Conservation (phyloP, 345 rosid genomes). For the Hibiscus tridactylites region DNA sequence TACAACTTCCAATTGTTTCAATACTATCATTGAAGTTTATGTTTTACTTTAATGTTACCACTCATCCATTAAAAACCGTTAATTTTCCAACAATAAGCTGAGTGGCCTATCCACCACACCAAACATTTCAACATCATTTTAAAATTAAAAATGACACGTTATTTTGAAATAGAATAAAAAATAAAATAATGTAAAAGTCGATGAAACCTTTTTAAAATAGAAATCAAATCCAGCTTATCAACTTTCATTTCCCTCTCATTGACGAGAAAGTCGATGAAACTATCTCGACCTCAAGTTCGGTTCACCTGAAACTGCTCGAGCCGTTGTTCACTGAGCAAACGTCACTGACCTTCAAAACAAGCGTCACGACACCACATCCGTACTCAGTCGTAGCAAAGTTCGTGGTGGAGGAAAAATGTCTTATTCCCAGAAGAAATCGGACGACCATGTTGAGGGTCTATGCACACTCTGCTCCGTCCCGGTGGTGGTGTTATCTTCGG, state of each 20-base stretch:
- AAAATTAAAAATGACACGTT: too few species aligned
- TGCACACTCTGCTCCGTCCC: conserved; percentile 69
- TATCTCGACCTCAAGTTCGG: conserved; percentile 72
- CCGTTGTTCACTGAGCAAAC: conserved; percentile 77
- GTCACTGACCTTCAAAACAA: conserved; percentile 30
- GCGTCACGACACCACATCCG: conserved; percentile 69
- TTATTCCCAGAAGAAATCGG: conserved; percentile 85
- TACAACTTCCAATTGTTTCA: too few species aligned
- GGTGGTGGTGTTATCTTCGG: conserved; percentile 89
- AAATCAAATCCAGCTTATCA: not conserved
- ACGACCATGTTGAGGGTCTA: conserved; percentile 67
- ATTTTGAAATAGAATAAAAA: too few species aligned
- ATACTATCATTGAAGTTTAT: too few species aligned
- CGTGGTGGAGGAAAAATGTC: conserved; percentile 93
- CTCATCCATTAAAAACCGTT: too few species aligned
- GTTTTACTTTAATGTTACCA: too few species aligned
- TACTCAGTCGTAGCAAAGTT: conserved; percentile 74
- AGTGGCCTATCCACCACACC: too few species aligned
- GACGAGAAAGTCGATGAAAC: conserved; percentile 82
- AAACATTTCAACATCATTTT: too few species aligned
- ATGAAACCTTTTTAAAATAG: too few species aligned
- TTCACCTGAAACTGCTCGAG: conserved; percentile 72
- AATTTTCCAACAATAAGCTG: too few species aligned
- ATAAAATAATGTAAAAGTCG: too few species aligned
- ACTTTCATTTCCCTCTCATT: conserved; percentile 18